Percentiles rank a stretch among this genome's conserved stretches.
phyloP scores from a whole-genome alignment of 2,329 filamentous ascomycete species.

The Trichoderma asperellum region DNA sequence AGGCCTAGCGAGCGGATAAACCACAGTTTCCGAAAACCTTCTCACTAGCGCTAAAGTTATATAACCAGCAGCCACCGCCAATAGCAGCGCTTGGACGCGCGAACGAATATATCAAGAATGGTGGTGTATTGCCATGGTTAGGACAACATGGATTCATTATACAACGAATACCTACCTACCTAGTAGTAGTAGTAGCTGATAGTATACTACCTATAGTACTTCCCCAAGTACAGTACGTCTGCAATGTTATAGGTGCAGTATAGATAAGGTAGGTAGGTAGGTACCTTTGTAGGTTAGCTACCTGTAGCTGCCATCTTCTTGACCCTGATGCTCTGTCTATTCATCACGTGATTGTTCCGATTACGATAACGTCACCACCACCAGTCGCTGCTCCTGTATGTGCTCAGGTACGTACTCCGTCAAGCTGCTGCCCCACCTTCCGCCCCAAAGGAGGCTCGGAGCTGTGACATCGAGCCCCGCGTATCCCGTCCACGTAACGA shows the following conservation, averaged over 20 bases:
- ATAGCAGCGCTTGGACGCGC: neutral
- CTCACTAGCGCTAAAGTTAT: neutral
- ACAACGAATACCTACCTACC: no score
- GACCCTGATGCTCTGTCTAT: no score
- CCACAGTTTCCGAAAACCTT: neutral
- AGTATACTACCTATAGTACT: neutral
- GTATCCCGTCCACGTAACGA: neutral
- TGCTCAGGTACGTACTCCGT: neutral
- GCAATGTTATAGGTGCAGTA: no score
- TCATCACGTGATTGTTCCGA: neutral
- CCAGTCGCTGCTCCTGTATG: neutral
- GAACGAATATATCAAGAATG: neutral
- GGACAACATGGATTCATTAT: neutral
- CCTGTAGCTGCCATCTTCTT: no score
- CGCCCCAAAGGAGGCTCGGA: neutral
- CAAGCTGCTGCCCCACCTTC: neutral
- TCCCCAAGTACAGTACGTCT: no score
- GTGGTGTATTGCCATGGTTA: no score
- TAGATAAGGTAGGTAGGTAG: no score
- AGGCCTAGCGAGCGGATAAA: neutral
- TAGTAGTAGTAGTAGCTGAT: no score
- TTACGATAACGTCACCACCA: neutral
- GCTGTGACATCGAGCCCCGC: neutral
- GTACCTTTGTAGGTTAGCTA: no score
- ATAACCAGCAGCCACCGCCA: neutral